These are phyloP conservation scores for Hypoxylon sp. DNA, from an alignment of 2,329 filamentous ascomycete species.

Conservation along the genomic window DNA sequence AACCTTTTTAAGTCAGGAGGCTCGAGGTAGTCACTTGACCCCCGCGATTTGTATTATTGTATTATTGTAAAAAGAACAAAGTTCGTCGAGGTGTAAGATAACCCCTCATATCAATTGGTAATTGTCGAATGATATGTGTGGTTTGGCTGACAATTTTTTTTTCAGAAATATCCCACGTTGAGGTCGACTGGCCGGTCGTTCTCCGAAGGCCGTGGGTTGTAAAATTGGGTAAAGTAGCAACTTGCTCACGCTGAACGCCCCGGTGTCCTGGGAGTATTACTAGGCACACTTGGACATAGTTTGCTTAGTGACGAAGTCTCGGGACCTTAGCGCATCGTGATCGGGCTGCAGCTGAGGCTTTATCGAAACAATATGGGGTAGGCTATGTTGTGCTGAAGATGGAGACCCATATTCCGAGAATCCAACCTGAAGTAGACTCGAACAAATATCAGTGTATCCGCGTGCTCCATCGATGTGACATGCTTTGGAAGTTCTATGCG, in stretches of 20 bases:
- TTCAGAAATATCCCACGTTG: conserved; percentile 18
- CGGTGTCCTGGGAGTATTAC: conserved; percentile 14
- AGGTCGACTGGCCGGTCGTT: conserved; percentile 5
- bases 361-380: conserved; percentile 3
- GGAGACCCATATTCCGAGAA: background rate
- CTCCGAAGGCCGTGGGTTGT: conserved; percentile 5
- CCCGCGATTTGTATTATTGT: conserved; percentile 13
- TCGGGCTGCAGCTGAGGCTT: conserved; percentile 18
- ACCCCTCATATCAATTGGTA: conserved; percentile 26
- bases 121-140: conserved; percentile 27
- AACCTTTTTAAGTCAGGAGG: conserved; percentile 16
- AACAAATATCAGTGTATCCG: conserved; percentile 2
- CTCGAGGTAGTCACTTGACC: conserved; percentile 26
- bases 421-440: conserved; percentile 7
- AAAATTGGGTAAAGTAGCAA: conserved; percentile 8
- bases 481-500: conserved; percentile 16
- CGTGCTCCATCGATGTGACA: conserved; percentile 7
- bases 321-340: conserved; percentile 16
- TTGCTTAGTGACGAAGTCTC: conserved; percentile 27
- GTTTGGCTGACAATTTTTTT: conserved; percentile 20
- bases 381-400: background rate
- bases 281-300: conserved; percentile 9
- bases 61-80: background rate
- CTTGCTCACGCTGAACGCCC: background rate
- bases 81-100: conserved; percentile 12